Percentiles rank a stretch among this genome's conserved stretches.
These are phyloP conservation scores for Oidiodendron maius DNA, from an alignment of 495 filamentous ascomycete species.

Conservation along the genomic window DNA sequence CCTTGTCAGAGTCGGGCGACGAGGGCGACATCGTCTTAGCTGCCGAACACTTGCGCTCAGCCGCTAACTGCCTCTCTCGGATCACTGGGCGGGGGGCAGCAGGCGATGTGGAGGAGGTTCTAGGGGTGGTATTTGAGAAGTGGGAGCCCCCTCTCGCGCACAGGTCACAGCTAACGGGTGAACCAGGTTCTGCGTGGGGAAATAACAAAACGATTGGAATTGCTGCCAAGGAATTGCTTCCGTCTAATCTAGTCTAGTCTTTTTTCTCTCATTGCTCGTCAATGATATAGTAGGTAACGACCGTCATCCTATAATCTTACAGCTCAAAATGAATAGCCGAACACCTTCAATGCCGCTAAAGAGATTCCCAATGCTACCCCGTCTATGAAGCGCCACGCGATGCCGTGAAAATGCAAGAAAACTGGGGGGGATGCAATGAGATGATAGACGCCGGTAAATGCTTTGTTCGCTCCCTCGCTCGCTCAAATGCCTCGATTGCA, in stretches of 20 bases:
- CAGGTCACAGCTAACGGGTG: constrained; percentile 3
- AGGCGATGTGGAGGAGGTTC: constrained; percentile 92
- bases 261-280: too few relatives aligned
- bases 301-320: not conserved
- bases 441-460: too few relatives aligned
- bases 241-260: too few relatives aligned
- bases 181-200: constrained; percentile 64
- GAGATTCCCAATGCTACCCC: not conserved
- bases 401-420: not conserved
- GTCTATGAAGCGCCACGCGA: not conserved
- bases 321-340: not conserved
- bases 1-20: constrained; percentile 27
- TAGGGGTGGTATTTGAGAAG: constrained; percentile 98
- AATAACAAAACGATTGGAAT: constrained; percentile 33
- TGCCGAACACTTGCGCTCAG: constrained; percentile 82
- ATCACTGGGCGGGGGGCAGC: constrained; percentile 84
- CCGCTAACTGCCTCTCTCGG: constrained; percentile 71
- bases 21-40: constrained; percentile 81
- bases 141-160: constrained; percentile 50
- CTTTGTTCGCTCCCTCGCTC: too few relatives aligned
- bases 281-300: not conserved
- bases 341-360: not conserved
- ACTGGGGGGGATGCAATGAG: too few relatives aligned
- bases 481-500: too few relatives aligned
- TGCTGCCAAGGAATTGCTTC: too few relatives aligned